A percentile compares a stretch with the other conserved stretches of the same genome.
phyloP scores from a whole-genome alignment of 176 grass and related monocot genomes.

The Bolboschoenus planiculmis region DNA sequence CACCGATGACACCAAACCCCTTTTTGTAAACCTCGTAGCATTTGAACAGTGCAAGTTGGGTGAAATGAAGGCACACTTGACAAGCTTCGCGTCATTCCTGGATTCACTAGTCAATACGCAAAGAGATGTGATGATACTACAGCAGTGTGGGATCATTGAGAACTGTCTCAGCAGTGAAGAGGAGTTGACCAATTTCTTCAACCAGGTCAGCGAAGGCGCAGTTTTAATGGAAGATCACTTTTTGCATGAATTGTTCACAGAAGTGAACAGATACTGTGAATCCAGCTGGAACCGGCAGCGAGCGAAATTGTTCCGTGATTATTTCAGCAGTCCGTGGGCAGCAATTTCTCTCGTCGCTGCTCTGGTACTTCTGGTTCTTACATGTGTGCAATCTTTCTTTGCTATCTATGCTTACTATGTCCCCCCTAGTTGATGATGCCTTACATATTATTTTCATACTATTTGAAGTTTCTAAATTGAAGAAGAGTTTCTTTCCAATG shows the following conservation, averaged over 20 bases:
- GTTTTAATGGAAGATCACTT: neutral
- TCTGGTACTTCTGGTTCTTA: slow-evolving; percentile 11
- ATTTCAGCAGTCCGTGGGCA: slow-evolving; percentile 23
- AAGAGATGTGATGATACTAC: slow-evolving; percentile 13
- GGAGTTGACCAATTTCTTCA: slow-evolving; percentile 6
- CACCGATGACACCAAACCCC: neutral
- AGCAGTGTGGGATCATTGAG: slow-evolving; percentile 5
- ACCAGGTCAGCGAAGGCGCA: neutral
- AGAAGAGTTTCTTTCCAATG: too few species aligned
- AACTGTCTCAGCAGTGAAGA: slow-evolving; percentile 9
- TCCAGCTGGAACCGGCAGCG: slow-evolving; percentile 7
- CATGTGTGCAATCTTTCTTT: slow-evolving; percentile 5
- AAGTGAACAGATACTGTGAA: slow-evolving; percentile 15
- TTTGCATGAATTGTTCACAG: neutral
- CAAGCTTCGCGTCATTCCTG: neutral
- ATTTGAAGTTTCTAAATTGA: neutral
- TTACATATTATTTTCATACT: neutral
- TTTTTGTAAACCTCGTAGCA: slow-evolving; percentile 5
- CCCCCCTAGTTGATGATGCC: neutral
- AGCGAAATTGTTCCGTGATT: slow-evolving; percentile 13
- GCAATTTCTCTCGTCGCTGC: neutral
- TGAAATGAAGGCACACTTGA: neutral
- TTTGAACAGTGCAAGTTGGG: slow-evolving; percentile 11
- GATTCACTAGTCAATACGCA: neutral
- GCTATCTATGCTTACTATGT: slow-evolving; percentile 1